These are phyloP conservation scores for Venturia oleaginea DNA, from an alignment of 2,329 filamentous ascomycete genomes.

Conservation along the genomic window DNA sequence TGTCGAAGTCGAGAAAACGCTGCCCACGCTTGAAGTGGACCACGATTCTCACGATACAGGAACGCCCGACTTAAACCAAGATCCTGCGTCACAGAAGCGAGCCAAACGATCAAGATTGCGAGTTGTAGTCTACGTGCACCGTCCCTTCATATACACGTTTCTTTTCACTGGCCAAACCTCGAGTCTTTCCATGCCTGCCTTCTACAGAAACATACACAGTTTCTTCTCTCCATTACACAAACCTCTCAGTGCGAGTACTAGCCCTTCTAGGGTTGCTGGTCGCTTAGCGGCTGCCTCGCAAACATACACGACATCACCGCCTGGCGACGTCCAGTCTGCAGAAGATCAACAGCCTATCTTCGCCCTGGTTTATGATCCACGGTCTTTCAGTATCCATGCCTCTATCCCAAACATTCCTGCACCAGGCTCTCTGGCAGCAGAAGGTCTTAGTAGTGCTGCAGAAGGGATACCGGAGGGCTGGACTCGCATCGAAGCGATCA, in stretches of 20 bases:
- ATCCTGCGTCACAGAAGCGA: constrained; percentile 12
- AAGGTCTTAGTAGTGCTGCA: constrained; percentile 23
- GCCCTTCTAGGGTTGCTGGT: constrained; percentile 31
- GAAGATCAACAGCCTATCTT: constrained; percentile 39
- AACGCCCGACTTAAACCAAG: not conserved
- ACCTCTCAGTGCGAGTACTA: constrained; percentile 35
- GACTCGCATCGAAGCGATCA: constrained; percentile 47
- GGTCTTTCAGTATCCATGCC: constrained; percentile 48
- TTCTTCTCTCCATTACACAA: constrained; percentile 42
- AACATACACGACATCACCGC: constrained; percentile 27
- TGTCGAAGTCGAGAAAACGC: constrained; percentile 47
- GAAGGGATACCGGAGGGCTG: constrained; percentile 13
- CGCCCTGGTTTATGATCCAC: constrained; percentile 53
- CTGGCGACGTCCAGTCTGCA: constrained; percentile 16
- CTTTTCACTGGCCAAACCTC: constrained; percentile 57
- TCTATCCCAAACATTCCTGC: constrained; percentile 57
- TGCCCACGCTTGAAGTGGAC: constrained; percentile 24
- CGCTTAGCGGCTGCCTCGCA: constrained; percentile 30
- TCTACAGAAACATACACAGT: constrained; percentile 42
- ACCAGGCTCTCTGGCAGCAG: constrained; percentile 35
- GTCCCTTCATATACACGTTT: constrained; percentile 70
- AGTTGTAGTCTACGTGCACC: constrained; percentile 62
- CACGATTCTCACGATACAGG: not conserved
- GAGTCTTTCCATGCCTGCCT: constrained; percentile 36
- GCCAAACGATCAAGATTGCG: constrained; percentile 38